Conservation (phyloP, 805 yeast genomes). For the Metschnikowia anglica region DNA sequence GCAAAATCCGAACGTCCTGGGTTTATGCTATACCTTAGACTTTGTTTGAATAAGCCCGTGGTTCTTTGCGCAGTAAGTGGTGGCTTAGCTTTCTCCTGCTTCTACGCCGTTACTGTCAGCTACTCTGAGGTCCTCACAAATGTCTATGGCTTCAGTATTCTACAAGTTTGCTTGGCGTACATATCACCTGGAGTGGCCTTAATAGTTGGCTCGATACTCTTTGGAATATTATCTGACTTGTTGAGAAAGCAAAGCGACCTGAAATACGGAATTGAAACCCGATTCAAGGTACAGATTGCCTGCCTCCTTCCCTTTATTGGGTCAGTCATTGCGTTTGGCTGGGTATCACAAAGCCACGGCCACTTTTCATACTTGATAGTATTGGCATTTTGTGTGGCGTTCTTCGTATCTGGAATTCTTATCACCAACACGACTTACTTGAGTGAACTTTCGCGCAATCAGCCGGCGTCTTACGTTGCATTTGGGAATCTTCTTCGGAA, state of each 20-base stretch:
- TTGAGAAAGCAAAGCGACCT: constrained; percentile 27
- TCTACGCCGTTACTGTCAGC: constrained; percentile 53
- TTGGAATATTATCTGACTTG: constrained; percentile 49
- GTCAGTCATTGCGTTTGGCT: constrained; percentile 53
- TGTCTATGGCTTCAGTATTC: constrained; percentile 35
- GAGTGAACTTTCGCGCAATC: constrained; percentile 49
- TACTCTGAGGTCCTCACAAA: constrained; percentile 42
- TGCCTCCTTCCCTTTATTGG: constrained; percentile 44
- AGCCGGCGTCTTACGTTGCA: constrained; percentile 55
- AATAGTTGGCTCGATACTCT: constrained; percentile 46
- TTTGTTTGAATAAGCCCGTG: constrained; percentile 45
- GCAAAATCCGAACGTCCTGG: constrained; percentile 47
- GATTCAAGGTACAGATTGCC: constrained; percentile 44
- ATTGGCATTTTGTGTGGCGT: constrained; percentile 47
- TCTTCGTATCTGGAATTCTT: constrained; percentile 57
- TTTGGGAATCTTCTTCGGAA: constrained; percentile 54
- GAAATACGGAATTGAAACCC: constrained; percentile 45
- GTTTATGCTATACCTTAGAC: constrained; percentile 33
- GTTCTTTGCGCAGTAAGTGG: constrained; percentile 46
- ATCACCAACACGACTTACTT: constrained; percentile 53
- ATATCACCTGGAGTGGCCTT: constrained; percentile 54
- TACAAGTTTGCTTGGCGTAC: constrained; percentile 46
- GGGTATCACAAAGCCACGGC: constrained; percentile 44
- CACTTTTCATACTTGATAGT: constrained; percentile 42
- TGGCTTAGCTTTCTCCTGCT: constrained; percentile 53